Base-by-base conservation (phyloP, 495 filamentous ascomycete species). In the Penicillium coffeae region DNA sequence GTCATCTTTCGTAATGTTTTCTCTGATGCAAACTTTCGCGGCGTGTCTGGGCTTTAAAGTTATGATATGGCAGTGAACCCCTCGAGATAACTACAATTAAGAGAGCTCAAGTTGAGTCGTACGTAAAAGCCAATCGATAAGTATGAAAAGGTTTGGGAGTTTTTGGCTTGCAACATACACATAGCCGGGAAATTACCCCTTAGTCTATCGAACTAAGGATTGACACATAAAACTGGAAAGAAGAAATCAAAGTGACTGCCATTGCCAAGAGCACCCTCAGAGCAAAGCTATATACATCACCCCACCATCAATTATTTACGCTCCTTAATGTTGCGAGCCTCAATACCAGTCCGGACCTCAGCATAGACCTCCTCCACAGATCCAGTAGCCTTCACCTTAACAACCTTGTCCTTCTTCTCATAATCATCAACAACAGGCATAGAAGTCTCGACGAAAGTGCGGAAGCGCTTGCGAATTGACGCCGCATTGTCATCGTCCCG, bases 381-480 rank as follows among this genome's bases (percentile, higher is more conserved):
- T 18, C 77, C 76, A 21, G 80, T 83, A 19, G 90, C 88, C 49
- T 79, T 69, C 12, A 96, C 76, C 66, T 80, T 83, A 51, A 93
- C 82, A 18, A 97, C 90, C 67, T 85, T 87, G 37, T 77, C 81
- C 69, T 90, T 70, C 50, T 70, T 73, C 70, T 85, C 84, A 69
- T 86, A 97, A 58, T 86, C 80, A 52, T 93, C 78, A 39, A 98
- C 90, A 30, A 96, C 93, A 34, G 93, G 93, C 90, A 97, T 95
- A 64, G 88, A 94, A 2, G 90, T 95, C 68, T 96, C 89, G 21
- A 93, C 74, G 60, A 97, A 98, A 3, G 86, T 90, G 50, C 83
- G 79, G 74, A 98, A 98, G 32, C 93, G 78, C 83, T 98, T 98
- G 70, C 84, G 86, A 67, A 96, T 97, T 56, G 84, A 89, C 73